Evolutionary conservation across 129 eudicot species (phyloP).

Genomic region (Helichrysum umbraculigerum): DNA sequence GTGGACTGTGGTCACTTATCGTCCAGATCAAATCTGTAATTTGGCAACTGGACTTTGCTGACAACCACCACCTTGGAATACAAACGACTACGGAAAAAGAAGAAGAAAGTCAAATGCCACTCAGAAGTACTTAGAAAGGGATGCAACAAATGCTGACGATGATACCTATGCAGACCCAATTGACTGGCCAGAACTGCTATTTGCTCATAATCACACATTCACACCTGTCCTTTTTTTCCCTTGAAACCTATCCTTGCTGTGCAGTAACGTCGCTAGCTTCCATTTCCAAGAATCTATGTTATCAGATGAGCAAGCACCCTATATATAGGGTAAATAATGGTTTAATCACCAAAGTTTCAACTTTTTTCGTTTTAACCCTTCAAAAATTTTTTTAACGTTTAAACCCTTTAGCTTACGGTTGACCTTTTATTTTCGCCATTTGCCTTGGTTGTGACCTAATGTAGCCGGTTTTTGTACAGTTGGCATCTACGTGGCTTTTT

Average conservation of each 20-base stretch:
- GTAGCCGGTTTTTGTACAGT: no score
- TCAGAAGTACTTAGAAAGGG: background rate
- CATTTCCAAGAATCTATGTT: no score
- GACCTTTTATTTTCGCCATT: no score
- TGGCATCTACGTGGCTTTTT: no score
- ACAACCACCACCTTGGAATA: constrained; percentile 3
- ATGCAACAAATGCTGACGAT: background rate
- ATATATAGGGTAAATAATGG: no score
- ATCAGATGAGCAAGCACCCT: no score
- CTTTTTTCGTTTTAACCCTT: no score
- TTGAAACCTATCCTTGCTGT: background rate
- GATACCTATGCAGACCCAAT: background rate
- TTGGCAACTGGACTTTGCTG: background rate
- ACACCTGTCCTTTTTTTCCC: background rate
- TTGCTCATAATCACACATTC: background rate
- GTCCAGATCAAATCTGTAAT: background rate
- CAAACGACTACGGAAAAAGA: background rate
- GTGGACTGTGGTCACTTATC: background rate
- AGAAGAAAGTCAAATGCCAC: background rate
- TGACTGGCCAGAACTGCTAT: background rate
- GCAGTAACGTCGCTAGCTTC: no score
- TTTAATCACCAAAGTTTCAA: no score
- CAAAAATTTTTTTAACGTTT: no score
- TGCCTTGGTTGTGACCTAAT: no score
- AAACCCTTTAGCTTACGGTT: no score